Percentiles rank a stretch among this genome's conserved stretches.
Evolutionary conservation across 768 basidiomycete species (phyloP).

Genomic region (Russula foetens): DNA sequence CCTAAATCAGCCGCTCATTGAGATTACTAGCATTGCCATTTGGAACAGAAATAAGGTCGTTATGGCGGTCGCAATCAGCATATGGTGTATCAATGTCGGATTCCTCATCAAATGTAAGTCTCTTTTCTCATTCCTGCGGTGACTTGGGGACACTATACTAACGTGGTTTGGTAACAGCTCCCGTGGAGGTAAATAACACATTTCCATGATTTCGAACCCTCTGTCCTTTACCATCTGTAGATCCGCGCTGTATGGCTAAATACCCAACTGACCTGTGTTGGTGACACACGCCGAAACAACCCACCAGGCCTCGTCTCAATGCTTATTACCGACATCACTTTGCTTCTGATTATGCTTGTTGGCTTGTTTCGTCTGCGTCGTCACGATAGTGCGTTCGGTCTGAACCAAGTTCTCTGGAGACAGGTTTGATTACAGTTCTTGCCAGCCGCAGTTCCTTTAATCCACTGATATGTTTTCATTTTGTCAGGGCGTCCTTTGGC

Average conservation of each 20-base stretch:
- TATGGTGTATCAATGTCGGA: not conserved
- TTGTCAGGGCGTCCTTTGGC: not conserved
- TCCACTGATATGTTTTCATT: not conserved
- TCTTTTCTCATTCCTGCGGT: too few species aligned
- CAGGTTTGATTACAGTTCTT: not conserved
- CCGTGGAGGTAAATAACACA: not conserved
- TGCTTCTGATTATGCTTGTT: not conserved
- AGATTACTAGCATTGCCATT: not conserved
- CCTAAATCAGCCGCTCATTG: not conserved
- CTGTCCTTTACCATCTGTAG: not conserved
- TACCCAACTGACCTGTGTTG: not conserved
- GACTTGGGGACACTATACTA: too few species aligned
- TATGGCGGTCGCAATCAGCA: not conserved
- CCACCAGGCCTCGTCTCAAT: not conserved
- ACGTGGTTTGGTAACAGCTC: not conserved
- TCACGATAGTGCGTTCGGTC: not conserved
- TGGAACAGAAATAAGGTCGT: not conserved
- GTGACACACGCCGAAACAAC: not conserved
- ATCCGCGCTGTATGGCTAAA: not conserved
- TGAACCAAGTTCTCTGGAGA: not conserved
- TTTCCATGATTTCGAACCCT: not conserved
- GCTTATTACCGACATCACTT: not conserved
- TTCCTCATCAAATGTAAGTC: not conserved
- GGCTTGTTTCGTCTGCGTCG: not conserved
- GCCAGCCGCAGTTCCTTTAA: not conserved